These are phyloP conservation scores for Microdochium trichocladiopsis DNA, from an alignment of 2,329 filamentous ascomycete species.

Conservation along the genomic window DNA sequence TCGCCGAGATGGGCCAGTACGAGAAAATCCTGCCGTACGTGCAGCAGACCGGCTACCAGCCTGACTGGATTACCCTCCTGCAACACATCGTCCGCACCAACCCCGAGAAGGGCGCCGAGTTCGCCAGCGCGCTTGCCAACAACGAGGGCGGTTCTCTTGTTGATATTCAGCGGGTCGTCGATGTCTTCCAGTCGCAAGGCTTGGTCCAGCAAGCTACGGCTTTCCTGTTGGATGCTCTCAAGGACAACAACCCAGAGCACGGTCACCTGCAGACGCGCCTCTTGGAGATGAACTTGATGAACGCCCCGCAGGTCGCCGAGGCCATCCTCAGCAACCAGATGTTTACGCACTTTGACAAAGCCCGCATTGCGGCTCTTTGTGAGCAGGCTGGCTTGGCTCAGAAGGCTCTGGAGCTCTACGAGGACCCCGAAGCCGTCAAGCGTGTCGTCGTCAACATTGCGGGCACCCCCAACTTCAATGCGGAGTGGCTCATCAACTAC, in stretches of 20 bases:
- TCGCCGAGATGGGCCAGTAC: slow-evolving; percentile 93
- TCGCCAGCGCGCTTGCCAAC: slow-evolving; percentile 86
- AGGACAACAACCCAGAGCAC: slow-evolving; percentile 92
- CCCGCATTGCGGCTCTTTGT: slow-evolving; percentile 81
- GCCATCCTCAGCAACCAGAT: slow-evolving; percentile 97
- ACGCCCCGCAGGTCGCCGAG: slow-evolving; percentile 94
- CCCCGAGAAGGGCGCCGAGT: slow-evolving; percentile 90
- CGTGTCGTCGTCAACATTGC: slow-evolving; percentile 79
- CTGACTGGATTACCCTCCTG: slow-evolving; percentile 89
- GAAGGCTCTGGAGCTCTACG: slow-evolving; percentile 88
- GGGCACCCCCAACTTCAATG: slow-evolving; percentile 74
- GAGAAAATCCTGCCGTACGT: slow-evolving; percentile 94
- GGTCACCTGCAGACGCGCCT: slow-evolving; percentile 88
- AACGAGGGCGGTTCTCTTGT: slow-evolving; percentile 81
- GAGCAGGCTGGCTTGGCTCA: slow-evolving; percentile 85
- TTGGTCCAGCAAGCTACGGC: slow-evolving; percentile 97
- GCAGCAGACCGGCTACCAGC: slow-evolving; percentile 76
- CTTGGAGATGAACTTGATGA: slow-evolving; percentile 95
- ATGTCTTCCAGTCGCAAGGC: slow-evolving; percentile 96
- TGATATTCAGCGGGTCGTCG: slow-evolving; percentile 89
- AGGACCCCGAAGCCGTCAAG: slow-evolving; percentile 85
- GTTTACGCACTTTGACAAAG: slow-evolving; percentile 95
- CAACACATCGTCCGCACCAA: slow-evolving; percentile 89
- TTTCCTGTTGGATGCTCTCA: slow-evolving; percentile 93
- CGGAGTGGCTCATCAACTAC: slow-evolving; percentile 87